Conservation (phyloP, 352 stramenopile genomes). For the Phytophthora brassicae region DNA sequence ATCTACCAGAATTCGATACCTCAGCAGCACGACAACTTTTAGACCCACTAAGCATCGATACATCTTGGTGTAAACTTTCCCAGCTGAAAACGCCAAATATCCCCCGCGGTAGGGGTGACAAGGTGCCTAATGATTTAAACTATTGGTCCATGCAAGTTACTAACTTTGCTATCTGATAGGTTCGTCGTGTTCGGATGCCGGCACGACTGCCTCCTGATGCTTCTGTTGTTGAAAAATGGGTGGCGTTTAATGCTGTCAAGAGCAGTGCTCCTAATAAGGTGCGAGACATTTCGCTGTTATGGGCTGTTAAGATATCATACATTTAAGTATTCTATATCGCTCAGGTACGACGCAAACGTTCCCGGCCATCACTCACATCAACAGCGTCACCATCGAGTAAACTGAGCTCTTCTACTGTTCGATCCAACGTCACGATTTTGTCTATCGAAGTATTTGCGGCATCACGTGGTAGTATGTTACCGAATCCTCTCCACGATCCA, state of each 20-base stretch:
- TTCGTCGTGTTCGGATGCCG: conserved; percentile 44
- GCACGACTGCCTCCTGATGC: conserved; percentile 39
- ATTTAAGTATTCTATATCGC: background rate
- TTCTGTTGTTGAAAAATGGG: conserved; percentile 34
- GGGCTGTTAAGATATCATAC: background rate
- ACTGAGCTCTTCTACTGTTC: conserved; percentile 24
- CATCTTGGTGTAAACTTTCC: conserved; percentile 29
- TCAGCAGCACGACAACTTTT: conserved; percentile 9
- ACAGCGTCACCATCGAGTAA: conserved; percentile 25
- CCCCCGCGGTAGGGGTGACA: conserved; percentile 1
- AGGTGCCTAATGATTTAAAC: conserved; percentile 21
- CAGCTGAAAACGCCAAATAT: conserved; percentile 9
- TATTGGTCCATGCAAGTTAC: background rate
- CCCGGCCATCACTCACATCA: conserved; percentile 15
- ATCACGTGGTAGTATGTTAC: conserved; percentile 59
- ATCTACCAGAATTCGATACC: conserved; percentile 58
- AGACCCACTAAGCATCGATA: background rate
- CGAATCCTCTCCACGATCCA: conserved; percentile 68
- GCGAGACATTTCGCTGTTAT: background rate
- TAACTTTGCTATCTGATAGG: conserved; percentile 14
- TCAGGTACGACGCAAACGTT: conserved; percentile 28
- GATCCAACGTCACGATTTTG: conserved; percentile 78
- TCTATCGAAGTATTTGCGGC: conserved; percentile 75
- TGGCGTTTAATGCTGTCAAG: conserved; percentile 18
- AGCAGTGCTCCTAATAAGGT: conserved; percentile 27